A percentile compares a stretch with the other conserved stretches of the same genome.
These are phyloP conservation scores for Ganoderma multipileum DNA, from an alignment of 1,284 basidiomycete genomes.

Conservation along the genomic window DNA sequence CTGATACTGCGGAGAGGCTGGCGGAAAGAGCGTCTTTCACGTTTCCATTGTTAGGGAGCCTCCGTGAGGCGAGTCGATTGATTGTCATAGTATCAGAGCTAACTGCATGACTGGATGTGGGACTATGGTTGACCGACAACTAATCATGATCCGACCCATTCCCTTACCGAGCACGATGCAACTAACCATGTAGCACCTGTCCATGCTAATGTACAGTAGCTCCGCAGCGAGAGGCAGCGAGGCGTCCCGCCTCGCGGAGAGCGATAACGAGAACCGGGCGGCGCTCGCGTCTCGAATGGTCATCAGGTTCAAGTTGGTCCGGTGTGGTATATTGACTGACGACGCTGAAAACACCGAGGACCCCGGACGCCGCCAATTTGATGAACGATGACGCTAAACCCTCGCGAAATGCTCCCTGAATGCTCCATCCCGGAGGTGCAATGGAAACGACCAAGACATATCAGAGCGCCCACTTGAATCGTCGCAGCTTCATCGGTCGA, in stretches of 20 bases:
- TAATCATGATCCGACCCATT: not conserved
- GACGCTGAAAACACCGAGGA: not conserved
- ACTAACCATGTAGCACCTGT: not conserved
- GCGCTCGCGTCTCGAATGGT: not conserved
- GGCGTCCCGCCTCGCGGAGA: not conserved
- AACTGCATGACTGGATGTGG: too few relatives aligned
- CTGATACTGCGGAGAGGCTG: not conserved
- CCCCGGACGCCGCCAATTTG: not conserved
- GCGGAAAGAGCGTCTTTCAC: not conserved
- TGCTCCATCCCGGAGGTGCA: not conserved
- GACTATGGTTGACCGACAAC: too few relatives aligned
- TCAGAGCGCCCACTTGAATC: not conserved
- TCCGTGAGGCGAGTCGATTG: not conserved
- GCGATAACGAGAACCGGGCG: not conserved
- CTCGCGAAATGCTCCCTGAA: not conserved
- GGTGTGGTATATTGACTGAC: not conserved
- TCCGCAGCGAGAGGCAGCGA: not conserved
- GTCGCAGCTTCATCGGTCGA: not conserved
- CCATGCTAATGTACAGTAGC: not conserved
- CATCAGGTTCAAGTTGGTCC: not conserved
- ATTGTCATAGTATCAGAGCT: not conserved
- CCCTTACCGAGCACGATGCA: not conserved
- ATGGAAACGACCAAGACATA: not conserved
- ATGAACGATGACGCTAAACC: not conserved
- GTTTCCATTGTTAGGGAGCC: not conserved